Conservation (phyloP, 306 rosid species). For the Fragaria vesca region DNA sequence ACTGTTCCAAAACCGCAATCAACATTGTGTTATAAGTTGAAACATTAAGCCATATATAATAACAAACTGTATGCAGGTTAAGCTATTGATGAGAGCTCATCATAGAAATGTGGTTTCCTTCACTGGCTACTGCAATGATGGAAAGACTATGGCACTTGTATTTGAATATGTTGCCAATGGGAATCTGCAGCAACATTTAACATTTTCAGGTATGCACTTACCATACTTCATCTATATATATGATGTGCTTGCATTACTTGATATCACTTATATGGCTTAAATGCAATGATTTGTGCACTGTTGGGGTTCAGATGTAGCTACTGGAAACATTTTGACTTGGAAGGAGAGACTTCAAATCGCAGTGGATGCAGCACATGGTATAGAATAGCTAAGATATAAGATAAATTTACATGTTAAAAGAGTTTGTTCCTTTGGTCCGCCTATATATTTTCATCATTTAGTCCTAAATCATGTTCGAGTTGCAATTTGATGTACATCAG, state of each 20-base stretch:
- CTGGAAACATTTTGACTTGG: background rate
- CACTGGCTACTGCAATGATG: slow-evolving; percentile 20
- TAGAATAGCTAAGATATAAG: background rate
- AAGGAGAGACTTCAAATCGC: background rate
- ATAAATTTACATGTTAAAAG: too few relatives aligned
- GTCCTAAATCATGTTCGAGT: too few relatives aligned
- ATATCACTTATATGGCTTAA: background rate
- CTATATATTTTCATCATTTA: too few relatives aligned
- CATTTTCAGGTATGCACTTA: slow-evolving; percentile 5
- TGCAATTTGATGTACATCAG: too few relatives aligned
- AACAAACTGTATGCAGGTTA: slow-evolving; percentile 23
- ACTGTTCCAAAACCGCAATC: background rate
- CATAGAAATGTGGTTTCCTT: slow-evolving; percentile 36
- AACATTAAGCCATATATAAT: background rate
- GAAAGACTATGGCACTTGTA: slow-evolving; percentile 20
- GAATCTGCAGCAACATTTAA: slow-evolving; percentile 20
- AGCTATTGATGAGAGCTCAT: slow-evolving; percentile 37
- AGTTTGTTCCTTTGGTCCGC: too few relatives aligned
- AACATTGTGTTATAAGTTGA: background rate
- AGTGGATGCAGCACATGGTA: background rate
- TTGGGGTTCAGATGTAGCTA: background rate
- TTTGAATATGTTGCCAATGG: slow-evolving; percentile 39
- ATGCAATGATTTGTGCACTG: background rate
- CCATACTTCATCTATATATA: background rate
- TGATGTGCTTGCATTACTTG: background rate